Evolutionary conservation across 805 yeast species (phyloP).

Genomic region (Candida awuae): DNA sequence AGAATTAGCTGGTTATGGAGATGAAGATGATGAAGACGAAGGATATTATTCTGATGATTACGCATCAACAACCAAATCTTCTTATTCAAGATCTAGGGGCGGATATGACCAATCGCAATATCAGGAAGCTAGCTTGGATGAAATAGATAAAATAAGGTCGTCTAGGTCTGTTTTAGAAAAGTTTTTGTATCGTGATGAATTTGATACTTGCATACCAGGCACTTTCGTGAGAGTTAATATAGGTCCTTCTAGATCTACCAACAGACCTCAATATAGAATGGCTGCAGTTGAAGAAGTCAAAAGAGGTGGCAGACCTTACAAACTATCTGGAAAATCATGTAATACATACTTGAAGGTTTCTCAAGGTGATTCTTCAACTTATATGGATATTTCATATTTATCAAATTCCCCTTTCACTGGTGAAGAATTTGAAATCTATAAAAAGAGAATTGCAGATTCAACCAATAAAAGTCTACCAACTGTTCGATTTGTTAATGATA

Average conservation of each 20-base stretch:
- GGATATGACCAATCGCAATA: conserved; percentile 29
- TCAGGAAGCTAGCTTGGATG: conserved; percentile 46
- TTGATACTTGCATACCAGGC: conserved; percentile 59
- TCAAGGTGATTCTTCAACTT: conserved; percentile 71
- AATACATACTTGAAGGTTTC: conserved; percentile 59
- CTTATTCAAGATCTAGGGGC: conserved; percentile 31
- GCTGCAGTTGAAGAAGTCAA: conserved; percentile 65
- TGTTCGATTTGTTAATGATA: conserved; percentile 53
- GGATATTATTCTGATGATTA: conserved; percentile 21
- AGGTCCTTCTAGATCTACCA: conserved; percentile 57
- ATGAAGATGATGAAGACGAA: conserved; percentile 32
- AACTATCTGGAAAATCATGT: conserved; percentile 35
- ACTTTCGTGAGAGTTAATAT: conserved; percentile 79
- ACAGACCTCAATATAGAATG: conserved; percentile 67
- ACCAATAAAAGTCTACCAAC: conserved; percentile 48
- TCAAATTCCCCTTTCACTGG: conserved; percentile 67
- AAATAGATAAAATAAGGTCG: conserved; percentile 58
- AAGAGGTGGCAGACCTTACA: conserved; percentile 33
- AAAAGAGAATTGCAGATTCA: conserved; percentile 50
- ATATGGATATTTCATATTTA: conserved; percentile 69
- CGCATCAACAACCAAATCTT: conserved; percentile 18
- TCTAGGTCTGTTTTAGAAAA: conserved; percentile 72
- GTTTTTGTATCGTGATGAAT: conserved; percentile 75
- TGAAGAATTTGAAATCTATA: conserved; percentile 69
- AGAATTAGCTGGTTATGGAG: conserved; percentile 25